Evolutionary conservation across 2,329 filamentous ascomycete genomes (phyloP).

Genomic region (Byssoonygena ceratinophila): DNA sequence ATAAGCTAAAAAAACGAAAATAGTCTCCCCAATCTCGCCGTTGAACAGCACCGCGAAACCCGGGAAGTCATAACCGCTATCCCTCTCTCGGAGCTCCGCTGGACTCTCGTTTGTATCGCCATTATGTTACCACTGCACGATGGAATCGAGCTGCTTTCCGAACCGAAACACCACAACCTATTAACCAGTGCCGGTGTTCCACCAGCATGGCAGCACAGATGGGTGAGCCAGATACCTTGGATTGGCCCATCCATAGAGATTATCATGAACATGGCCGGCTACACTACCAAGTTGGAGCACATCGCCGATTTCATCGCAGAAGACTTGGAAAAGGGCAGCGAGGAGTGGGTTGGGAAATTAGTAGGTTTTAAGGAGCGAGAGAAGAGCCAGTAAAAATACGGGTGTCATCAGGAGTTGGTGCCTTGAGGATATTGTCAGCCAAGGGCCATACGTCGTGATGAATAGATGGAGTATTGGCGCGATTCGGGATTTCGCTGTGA

Average conservation of each 20-base stretch:
- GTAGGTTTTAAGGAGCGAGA: slow-evolving; percentile 29
- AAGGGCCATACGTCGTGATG: background rate
- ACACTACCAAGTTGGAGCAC: slow-evolving; percentile 33
- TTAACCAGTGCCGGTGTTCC: slow-evolving; percentile 24
- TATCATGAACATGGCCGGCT: slow-evolving; percentile 24
- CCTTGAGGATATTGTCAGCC: background rate
- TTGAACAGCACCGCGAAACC: slow-evolving; percentile 30
- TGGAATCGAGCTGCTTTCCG: slow-evolving; percentile 24
- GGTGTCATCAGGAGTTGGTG: too few species aligned
- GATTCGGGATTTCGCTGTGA: too few species aligned
- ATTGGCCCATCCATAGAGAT: slow-evolving; percentile 26
- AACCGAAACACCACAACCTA: slow-evolving; percentile 20
- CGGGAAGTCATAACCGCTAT: slow-evolving; percentile 23
- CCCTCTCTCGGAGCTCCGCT: slow-evolving; percentile 25
- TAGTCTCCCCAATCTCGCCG: slow-evolving; percentile 25
- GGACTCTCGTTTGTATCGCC: slow-evolving; percentile 33
- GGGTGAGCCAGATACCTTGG: slow-evolving; percentile 25
- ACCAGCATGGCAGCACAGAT: slow-evolving; percentile 28
- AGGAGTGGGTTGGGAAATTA: slow-evolving; percentile 26
- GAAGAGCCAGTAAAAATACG: slow-evolving; percentile 5
- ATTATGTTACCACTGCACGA: slow-evolving; percentile 29
- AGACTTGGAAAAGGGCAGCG: slow-evolving; percentile 27
- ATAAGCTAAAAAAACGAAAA: slow-evolving; percentile 9
- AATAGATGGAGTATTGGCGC: too few species aligned
- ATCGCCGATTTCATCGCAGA: slow-evolving; percentile 36